A percentile compares a stretch with the other conserved stretches of the same genome.
Evolutionary conservation across 225 moss, liverwort and hornwort genomes (phyloP).

Genomic region (Physcomitrium patens): DNA sequence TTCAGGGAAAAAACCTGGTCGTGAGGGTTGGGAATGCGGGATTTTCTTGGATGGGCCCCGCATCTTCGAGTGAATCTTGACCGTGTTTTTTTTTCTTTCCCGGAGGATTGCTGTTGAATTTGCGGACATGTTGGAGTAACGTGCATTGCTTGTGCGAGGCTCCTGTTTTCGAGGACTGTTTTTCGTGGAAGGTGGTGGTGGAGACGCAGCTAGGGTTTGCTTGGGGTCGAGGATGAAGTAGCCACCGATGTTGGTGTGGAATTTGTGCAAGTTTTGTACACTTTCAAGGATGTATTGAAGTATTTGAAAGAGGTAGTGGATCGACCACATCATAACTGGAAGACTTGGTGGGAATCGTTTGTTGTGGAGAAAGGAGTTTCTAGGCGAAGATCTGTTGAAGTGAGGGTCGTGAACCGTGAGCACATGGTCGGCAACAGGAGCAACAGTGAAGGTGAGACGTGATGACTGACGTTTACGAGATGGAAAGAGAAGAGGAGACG

Average conservation of each 20-base stretch:
- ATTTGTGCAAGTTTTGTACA: not conserved
- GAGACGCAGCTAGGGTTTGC: not conserved
- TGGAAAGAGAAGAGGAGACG: conserved; percentile 2
- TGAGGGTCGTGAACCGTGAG: not conserved
- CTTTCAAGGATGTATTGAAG: not conserved
- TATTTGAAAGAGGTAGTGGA: not conserved
- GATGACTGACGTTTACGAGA: not conserved
- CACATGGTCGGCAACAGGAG: not conserved
- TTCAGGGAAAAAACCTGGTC: not conserved
- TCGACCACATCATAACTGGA: not conserved
- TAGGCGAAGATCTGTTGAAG: not conserved
- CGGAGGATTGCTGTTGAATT: not conserved
- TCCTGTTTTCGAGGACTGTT: not conserved
- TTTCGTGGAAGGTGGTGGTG: not conserved
- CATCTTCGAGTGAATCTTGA: not conserved
- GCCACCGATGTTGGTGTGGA: not conserved
- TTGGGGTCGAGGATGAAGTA: not conserved
- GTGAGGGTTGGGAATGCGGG: not conserved
- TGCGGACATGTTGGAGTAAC: not conserved
- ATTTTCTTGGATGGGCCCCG: not conserved
- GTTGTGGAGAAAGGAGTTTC: not conserved
- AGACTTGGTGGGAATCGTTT: not conserved
- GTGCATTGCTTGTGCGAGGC: not conserved
- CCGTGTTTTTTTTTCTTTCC: not conserved
- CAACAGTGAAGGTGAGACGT: not conserved